Percentiles rank a stretch among this genome's conserved stretches.
These are phyloP conservation scores for Annulohypoxylon maeteangense DNA, from an alignment of 495 filamentous ascomycete genomes.

Conservation along the genomic window DNA sequence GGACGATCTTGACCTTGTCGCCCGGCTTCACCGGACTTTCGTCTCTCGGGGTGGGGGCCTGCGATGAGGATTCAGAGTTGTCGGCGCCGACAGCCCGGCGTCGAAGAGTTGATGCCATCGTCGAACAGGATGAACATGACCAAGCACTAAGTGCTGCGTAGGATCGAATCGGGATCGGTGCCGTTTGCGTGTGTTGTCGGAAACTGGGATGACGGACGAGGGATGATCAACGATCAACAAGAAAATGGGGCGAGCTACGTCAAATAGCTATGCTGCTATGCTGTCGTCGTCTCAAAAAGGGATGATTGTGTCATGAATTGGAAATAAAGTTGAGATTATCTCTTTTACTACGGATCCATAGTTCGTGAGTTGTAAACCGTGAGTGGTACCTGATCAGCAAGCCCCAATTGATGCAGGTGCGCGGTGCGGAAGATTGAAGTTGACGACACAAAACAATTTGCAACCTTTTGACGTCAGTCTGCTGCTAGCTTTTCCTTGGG, in stretches of 20 bases:
- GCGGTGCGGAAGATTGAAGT: constrained; percentile 10
- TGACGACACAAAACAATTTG: constrained; percentile 22
- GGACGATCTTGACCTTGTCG: constrained; percentile 57
- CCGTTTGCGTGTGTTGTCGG: constrained; percentile 11
- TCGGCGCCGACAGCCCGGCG: constrained; percentile 56
- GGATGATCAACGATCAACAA: constrained; percentile 11
- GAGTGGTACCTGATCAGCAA: constrained; percentile 29
- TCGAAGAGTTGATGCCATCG: constrained; percentile 61
- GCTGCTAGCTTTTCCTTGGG: constrained; percentile 16
- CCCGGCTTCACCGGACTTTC: constrained; percentile 58
- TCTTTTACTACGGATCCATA: neutral
- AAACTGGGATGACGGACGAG: neutral
- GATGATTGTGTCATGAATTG: constrained; percentile 8
- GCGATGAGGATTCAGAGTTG: constrained; percentile 48
- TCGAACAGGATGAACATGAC: constrained; percentile 36
- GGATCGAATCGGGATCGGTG: constrained; percentile 20
- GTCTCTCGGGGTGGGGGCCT: constrained; percentile 47
- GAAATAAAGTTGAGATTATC: neutral
- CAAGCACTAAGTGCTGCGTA: constrained; percentile 27
- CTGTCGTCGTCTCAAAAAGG: neutral
- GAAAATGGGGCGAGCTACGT: constrained; percentile 29
- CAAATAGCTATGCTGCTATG: constrained; percentile 5
- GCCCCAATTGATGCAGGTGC: constrained; percentile 10
- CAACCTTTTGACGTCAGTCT: constrained; percentile 39
- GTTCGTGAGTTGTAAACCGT: constrained; percentile 3